Base-by-base conservation (phyloP, 345 rosid species). In the Camelina sativa region DNA sequence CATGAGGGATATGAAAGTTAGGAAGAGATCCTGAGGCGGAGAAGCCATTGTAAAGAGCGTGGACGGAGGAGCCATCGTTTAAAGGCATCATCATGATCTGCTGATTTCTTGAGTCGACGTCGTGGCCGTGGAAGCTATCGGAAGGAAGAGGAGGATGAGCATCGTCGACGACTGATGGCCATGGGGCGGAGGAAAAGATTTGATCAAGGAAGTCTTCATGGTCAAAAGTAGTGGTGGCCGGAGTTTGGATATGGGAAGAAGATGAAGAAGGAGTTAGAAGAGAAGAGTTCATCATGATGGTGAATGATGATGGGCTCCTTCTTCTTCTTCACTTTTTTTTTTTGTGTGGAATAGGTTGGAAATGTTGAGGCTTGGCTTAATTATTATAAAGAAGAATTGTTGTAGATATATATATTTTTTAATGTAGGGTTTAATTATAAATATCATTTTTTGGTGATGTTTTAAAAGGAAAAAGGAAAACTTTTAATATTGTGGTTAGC, bases 121-220 rank as follows among this genome's bases (percentile, higher is more conserved):
- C 22, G 22, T 71, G 75, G 22, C 53, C 16, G 38, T 70, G 74
- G 35, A 57, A 71, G 25, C 13, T 72, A 64, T 57, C 76, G 20
- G 76, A 51, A 5, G 80, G 37, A 51, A 76, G 37, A 51, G 60
- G 71, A 71, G 55, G 73, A 28, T 37, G 55, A 58, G 40, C 23
- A 50, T 71, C 80, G 30, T 72, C 73, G 17, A 47, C 57, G 60
- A 57, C 43, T 17, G 76, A 65, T 7, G 81, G 85, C 22, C 94
- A 81, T n/a, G 96, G 89, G 34, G 87, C 12, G 30, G 86, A 54
- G 47, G 97, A 85, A 52, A 89, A 85, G 84, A 93, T 89, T 65
- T 91, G 97, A 10, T 87, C 86, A 11, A 91, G 88, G 80, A 93
- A 91, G 71, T 89, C 98, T 69, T 91, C 91, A 16, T 83, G 84